Conservation (phyloP, 768 basidiomycete species). For the Thelephora ganbajun region DNA sequence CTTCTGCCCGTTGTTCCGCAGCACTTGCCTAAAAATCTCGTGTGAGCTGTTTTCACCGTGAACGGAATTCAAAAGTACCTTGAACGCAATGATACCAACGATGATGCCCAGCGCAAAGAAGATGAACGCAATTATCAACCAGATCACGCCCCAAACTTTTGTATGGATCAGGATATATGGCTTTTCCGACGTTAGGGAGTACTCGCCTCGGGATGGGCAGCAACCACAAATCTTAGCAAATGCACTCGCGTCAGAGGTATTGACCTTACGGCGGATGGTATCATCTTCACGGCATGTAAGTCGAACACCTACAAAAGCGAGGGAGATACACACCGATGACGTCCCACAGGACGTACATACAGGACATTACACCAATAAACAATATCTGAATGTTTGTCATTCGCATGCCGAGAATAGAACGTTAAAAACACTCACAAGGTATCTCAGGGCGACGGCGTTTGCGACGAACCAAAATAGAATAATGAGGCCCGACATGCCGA, state of each 20-base stretch:
- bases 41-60: background rate
- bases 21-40: constrained; percentile 35
- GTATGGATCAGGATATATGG: background rate
- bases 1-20: constrained; percentile 36
- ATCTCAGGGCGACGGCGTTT: constrained; percentile 63
- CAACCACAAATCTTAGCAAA: constrained; percentile 81
- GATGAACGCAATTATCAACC: constrained; percentile 60
- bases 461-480: constrained; percentile 76
- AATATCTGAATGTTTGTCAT: constrained; percentile 34
- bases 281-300: constrained; percentile 37
- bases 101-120: constrained; percentile 70
- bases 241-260: constrained; percentile 75
- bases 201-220: constrained; percentile 63
- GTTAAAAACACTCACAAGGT: constrained; percentile 36
- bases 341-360: constrained; percentile 81
- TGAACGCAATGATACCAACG: constrained; percentile 71
- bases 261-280: constrained; percentile 72
- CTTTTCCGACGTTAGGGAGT: constrained; percentile 5
- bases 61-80: constrained; percentile 28
- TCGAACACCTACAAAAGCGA: background rate
- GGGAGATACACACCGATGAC: constrained; percentile 48
- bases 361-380: constrained; percentile 81
- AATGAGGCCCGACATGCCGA: constrained; percentile 69
- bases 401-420: background rate
- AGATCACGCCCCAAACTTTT: constrained; percentile 79